These are phyloP conservation scores for Porodaedalea pini DNA, from an alignment of 1,284 basidiomycete species.

Conservation along the genomic window DNA sequence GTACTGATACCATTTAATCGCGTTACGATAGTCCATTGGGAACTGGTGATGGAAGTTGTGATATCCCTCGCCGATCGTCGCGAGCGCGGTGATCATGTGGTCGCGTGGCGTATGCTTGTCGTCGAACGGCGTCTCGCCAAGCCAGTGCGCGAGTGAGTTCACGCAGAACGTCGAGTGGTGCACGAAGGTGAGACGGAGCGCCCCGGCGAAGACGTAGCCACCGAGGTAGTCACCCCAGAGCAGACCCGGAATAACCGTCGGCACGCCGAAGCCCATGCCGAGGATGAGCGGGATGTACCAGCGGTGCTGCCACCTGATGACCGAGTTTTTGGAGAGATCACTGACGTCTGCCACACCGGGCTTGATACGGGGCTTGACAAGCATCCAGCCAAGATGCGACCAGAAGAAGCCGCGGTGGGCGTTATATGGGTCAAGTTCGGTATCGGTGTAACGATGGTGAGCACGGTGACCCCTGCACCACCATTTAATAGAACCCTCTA, in stretches of 20 bases:
- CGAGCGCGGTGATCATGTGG: slow-evolving; percentile 83
- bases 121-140: slow-evolving; percentile 89
- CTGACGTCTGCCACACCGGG: slow-evolving; percentile 88
- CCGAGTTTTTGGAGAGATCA: slow-evolving; percentile 73
- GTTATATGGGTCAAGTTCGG: slow-evolving; percentile 91
- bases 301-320: slow-evolving; percentile 87
- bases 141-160: slow-evolving; percentile 93
- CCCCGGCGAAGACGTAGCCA: slow-evolving; percentile 85
- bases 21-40: slow-evolving; percentile 93
- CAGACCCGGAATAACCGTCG: slow-evolving; percentile 74
- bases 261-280: slow-evolving; percentile 70
- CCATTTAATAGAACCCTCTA: slow-evolving; percentile 91
- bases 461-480: slow-evolving; percentile 94
- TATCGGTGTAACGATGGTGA: slow-evolving; percentile 94
- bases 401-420: slow-evolving; percentile 80
- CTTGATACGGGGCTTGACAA: slow-evolving; percentile 83
- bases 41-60: slow-evolving; percentile 97
- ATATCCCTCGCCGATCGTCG: slow-evolving; percentile 91
- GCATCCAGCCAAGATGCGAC: slow-evolving; percentile 91
- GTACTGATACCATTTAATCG: slow-evolving; percentile 91
- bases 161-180: slow-evolving; percentile 96
- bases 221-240: slow-evolving; percentile 83
- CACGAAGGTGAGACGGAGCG: slow-evolving; percentile 79
- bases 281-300: slow-evolving; percentile 74
- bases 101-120: slow-evolving; percentile 94